phyloP scores from a whole-genome alignment of 352 stramenopile genomes.

The Lagenidium sp. region DNA sequence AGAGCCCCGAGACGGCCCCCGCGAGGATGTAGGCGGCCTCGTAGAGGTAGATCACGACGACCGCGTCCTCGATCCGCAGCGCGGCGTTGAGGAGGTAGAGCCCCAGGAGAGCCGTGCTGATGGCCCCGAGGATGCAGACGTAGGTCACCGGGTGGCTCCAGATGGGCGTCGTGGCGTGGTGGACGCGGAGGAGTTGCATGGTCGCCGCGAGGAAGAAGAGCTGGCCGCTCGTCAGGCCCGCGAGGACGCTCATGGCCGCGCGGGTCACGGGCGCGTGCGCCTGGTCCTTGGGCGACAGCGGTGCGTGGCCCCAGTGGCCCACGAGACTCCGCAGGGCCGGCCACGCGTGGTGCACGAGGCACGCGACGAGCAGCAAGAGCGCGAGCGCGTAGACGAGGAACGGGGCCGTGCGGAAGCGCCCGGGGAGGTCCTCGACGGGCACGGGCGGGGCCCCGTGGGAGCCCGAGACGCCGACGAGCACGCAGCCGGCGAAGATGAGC shows the following conservation, averaged over 20 bases:
- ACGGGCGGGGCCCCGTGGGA: conserved; percentile 52
- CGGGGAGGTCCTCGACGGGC: conserved; percentile 41
- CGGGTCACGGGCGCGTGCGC: conserved; percentile 8
- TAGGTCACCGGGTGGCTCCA: conserved; percentile 62
- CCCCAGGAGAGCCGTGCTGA: conserved; percentile 51
- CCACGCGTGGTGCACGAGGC: conserved; percentile 46
- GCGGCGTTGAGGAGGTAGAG: conserved; percentile 71
- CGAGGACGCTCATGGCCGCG: conserved; percentile 52
- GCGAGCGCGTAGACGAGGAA: conserved; percentile 53
- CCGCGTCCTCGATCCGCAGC: conserved; percentile 71
- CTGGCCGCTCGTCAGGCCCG: conserved; percentile 63
- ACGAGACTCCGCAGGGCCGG: conserved; percentile 43
- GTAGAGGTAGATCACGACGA: conserved; percentile 81
- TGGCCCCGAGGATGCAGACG: conserved; percentile 44
- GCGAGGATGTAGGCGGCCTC: conserved; percentile 72
- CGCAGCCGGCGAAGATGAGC: conserved; percentile 70
- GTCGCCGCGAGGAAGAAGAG: conserved; percentile 68
- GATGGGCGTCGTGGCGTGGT: conserved; percentile 30
- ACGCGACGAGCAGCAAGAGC: conserved; percentile 27
- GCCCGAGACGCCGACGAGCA: conserved; percentile 61
- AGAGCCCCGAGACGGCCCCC: conserved; percentile 64
- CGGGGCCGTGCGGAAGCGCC: conserved; percentile 42
- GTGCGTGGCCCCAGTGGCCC: conserved; percentile 5
- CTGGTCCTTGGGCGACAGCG: background rate
- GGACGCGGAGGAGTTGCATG: conserved; percentile 53